Evolutionary conservation across 116 monocot genomes (phyloP).

Genomic region (Zostera marina): DNA sequence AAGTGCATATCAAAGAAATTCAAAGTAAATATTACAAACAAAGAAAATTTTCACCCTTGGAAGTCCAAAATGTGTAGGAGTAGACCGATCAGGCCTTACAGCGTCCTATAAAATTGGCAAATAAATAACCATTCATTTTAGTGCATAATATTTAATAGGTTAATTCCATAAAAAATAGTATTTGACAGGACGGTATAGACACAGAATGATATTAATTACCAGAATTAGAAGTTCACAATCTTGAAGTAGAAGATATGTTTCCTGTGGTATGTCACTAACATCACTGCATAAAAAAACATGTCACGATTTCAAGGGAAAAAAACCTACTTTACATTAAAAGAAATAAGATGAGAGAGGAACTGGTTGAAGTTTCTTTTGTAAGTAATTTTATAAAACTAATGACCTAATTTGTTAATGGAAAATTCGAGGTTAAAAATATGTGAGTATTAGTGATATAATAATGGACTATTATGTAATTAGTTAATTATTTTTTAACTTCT

Average conservation of each 20-base stretch:
- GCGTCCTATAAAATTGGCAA: conserved; percentile 37
- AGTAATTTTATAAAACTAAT: no score
- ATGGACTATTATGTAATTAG: no score
- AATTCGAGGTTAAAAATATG: no score
- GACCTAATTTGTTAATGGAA: no score
- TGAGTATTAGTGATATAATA: no score
- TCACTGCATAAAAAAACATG: conserved; percentile 32
- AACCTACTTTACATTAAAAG: no score
- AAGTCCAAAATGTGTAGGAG: conserved; percentile 80
- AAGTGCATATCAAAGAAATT: neutral
- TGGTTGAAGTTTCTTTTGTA: no score
- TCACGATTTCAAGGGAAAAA: no score
- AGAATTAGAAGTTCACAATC: conserved; percentile 84
- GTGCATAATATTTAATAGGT: no score
- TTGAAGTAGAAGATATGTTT: conserved; percentile 65
- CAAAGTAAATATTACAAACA: neutral
- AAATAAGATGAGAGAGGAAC: no score
- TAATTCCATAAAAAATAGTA: no score
- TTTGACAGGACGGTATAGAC: conserved; percentile 14
- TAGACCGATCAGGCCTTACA: conserved; percentile 76
- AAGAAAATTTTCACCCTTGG: conserved; percentile 37
- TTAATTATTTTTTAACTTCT: no score
- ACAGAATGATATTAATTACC: conserved; percentile 41
- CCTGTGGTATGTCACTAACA: conserved; percentile 93
- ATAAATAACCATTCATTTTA: neutral